A percentile compares a stretch with the other conserved stretches of the same genome.
Conservation (phyloP, 2,329 filamentous ascomycete species). For the Aureobasidium sp. region DNA sequence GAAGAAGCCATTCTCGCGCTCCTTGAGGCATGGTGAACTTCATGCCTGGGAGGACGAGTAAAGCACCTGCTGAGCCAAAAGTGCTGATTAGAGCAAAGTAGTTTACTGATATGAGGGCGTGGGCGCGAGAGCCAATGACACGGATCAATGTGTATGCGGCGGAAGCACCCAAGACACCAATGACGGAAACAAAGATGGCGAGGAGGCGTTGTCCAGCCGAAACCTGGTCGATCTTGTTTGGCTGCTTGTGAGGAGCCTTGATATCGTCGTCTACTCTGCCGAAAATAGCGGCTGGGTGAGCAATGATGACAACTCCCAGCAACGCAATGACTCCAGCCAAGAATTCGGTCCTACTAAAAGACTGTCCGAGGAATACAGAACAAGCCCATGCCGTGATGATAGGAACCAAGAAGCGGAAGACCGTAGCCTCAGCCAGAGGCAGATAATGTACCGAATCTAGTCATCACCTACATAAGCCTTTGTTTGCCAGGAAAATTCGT, state of each 20-base stretch:
- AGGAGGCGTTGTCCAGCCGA: not conserved
- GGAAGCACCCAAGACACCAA: constrained; percentile 4
- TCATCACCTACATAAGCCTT: not conserved
- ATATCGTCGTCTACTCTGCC: constrained; percentile 1
- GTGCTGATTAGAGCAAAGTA: constrained; percentile 9
- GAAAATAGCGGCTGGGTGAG: constrained; percentile 10
- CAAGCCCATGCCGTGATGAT: constrained; percentile 13
- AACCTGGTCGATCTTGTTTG: not conserved
- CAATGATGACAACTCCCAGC: constrained; percentile 3
- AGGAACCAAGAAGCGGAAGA: constrained; percentile 9
- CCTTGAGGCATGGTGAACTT: not conserved
- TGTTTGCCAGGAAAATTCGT: no score
- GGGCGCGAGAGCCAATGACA: constrained; percentile 1
- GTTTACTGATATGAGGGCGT: constrained; percentile 8
- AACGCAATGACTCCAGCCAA: constrained; percentile 1
- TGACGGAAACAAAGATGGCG: constrained; percentile 4
- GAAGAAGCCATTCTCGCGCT: not conserved
- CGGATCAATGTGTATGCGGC: constrained; percentile 7
- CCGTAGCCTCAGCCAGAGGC: constrained; percentile 8
- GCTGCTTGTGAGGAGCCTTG: not conserved
- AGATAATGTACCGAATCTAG: constrained; percentile 12
- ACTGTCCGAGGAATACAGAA: constrained; percentile 5
- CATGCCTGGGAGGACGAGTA: constrained; percentile 1
- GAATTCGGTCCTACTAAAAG: not conserved
- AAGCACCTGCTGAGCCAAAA: not conserved